Conservation (phyloP, 352 stramenopile genomes). For the Hyphochytrium catenoides region DNA sequence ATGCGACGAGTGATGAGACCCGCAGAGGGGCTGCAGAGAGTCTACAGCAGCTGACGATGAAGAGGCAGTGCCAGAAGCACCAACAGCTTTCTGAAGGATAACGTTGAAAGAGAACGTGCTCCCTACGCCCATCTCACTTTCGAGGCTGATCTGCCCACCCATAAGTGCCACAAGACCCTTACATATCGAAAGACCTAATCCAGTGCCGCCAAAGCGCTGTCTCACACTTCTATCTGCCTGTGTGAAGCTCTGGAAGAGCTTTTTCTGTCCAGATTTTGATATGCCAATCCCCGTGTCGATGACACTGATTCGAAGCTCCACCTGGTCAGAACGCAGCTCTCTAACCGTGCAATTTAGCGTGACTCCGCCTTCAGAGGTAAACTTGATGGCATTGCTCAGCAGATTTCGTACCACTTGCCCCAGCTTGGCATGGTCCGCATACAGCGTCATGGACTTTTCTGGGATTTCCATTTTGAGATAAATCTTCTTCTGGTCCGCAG, state of each 20-base stretch:
- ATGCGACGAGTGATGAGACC: too few relatives aligned
- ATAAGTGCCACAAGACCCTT: slow-evolving; percentile 66
- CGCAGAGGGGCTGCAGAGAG: too few relatives aligned
- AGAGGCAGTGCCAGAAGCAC: too few relatives aligned
- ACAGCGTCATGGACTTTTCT: too few relatives aligned
- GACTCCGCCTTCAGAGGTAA: slow-evolving; percentile 40
- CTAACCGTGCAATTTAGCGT: slow-evolving; percentile 34
- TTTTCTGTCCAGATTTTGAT: too few relatives aligned
- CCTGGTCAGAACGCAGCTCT: too few relatives aligned
- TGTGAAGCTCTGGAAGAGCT: too few relatives aligned
- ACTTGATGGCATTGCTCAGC: slow-evolving; percentile 63
- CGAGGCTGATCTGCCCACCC: slow-evolving; percentile 55
- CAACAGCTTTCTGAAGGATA: too few relatives aligned
- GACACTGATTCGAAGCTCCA: too few relatives aligned
- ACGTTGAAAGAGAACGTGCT: slow-evolving; percentile 63
- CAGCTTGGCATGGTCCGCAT: slow-evolving; percentile 31
- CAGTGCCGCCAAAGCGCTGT: too few relatives aligned
- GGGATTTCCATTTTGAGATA: slow-evolving; percentile 43
- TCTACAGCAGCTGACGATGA: too few relatives aligned
- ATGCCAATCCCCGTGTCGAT: slow-evolving; percentile 45
- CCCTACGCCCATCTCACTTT: slow-evolving; percentile 41
- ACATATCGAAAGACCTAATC: slow-evolving; percentile 53
- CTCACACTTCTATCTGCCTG: too few relatives aligned
- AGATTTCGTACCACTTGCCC: slow-evolving; percentile 52
- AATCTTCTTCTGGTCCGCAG: slow-evolving; percentile 49